These are phyloP conservation scores for Aspergillus thermomutatus DNA, from an alignment of 2,329 filamentous ascomycete species.

Conservation along the genomic window DNA sequence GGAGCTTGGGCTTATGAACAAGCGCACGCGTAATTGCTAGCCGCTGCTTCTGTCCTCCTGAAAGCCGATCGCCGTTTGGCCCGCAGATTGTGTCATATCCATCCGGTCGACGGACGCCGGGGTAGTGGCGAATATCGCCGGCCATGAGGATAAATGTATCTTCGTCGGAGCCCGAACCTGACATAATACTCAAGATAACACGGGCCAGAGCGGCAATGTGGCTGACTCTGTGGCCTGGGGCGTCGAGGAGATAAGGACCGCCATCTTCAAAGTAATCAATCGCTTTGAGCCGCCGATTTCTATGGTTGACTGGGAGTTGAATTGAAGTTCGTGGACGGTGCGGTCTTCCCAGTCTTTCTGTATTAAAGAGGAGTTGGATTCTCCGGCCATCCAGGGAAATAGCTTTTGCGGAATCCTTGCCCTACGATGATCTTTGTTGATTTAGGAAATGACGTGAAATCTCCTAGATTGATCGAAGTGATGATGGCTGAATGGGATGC, in stretches of 20 bases:
- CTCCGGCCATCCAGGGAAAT: not conserved
- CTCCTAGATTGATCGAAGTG: not conserved
- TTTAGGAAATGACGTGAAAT: not conserved
- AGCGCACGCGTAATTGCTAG: constrained; percentile 80
- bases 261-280: not conserved
- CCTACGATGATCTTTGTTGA: not conserved
- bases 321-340: not conserved
- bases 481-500: not conserved
- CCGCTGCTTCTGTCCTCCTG: constrained; percentile 63
- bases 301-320: not conserved
- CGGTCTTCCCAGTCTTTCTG: not conserved
- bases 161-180: not conserved
- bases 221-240: not conserved
- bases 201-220: not conserved
- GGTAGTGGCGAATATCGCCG: not conserved
- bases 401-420: not conserved
- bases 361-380: not conserved
- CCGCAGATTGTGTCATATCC: constrained; percentile 31
- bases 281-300: not conserved
- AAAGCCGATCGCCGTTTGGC: constrained; percentile 6
- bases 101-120: constrained; percentile 51
- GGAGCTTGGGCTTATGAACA: constrained; percentile 74
- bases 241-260: not conserved
- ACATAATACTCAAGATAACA: not conserved
- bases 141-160: not conserved